Percentiles rank a stretch among this genome's conserved stretches.
Conservation (phyloP, 108 stramenopile species). For the Nitzschia putrida region DNA sequence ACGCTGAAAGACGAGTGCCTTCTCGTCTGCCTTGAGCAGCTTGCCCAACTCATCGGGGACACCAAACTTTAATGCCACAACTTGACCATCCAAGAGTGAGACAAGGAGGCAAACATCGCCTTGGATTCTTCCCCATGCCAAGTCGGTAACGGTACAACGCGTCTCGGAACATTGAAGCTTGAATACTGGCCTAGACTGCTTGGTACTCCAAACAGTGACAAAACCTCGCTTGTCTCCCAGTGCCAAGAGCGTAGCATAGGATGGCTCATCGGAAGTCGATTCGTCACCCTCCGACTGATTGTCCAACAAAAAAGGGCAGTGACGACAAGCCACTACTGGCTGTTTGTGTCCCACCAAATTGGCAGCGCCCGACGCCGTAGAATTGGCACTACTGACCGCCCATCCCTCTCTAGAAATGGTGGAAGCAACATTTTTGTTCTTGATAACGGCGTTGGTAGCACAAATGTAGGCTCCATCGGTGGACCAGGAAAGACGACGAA, state of each 20-base stretch:
- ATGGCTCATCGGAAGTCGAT: slow-evolving; percentile 71
- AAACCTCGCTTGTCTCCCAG: slow-evolving; percentile 85
- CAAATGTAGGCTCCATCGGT: slow-evolving; percentile 88
- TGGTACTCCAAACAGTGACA: slow-evolving; percentile 85
- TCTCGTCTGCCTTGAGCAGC: slow-evolving; percentile 55
- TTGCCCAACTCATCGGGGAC: slow-evolving; percentile 75
- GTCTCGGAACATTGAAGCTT: slow-evolving; percentile 86
- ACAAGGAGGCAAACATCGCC: slow-evolving; percentile 60
- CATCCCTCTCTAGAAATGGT: slow-evolving; percentile 86
- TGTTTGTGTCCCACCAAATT: slow-evolving; percentile 91
- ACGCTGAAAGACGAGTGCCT: slow-evolving; percentile 62
- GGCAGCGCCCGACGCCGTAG: slow-evolving; percentile 67
- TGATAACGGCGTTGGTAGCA: slow-evolving; percentile 78
- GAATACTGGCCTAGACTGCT: slow-evolving; percentile 69
- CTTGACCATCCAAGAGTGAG: slow-evolving; percentile 80
- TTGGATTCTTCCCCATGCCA: slow-evolving; percentile 67
- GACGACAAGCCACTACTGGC: slow-evolving; percentile 80
- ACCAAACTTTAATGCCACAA: slow-evolving; percentile 71
- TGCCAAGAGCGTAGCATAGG: slow-evolving; percentile 80
- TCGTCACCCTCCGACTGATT: slow-evolving; percentile 36
- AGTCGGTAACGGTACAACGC: slow-evolving; percentile 79
- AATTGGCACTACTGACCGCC: slow-evolving; percentile 58
- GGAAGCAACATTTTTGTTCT: slow-evolving; percentile 85
- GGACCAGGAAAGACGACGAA: slow-evolving; percentile 83
- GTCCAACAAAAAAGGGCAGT: slow-evolving; percentile 71